A percentile compares a stretch with the other conserved stretches of the same genome.
Conservation (phyloP, 1,284 basidiomycete species). For the Irpex sp. region DNA sequence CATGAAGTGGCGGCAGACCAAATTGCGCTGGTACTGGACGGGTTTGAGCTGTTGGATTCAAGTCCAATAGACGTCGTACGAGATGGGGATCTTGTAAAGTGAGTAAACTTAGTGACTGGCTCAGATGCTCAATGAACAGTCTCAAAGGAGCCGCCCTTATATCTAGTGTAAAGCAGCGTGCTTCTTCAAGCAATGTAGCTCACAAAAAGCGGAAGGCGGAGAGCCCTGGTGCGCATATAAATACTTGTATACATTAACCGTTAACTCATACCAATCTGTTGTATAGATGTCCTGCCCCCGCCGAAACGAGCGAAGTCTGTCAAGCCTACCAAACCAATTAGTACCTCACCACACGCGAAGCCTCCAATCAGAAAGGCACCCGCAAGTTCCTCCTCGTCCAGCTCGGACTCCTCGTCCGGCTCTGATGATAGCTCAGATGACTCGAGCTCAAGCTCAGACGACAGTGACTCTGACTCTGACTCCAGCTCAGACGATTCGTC, state of each 20-base stretch:
- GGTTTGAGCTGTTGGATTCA: constrained; percentile 41
- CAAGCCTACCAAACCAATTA: no score
- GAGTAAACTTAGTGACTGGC: constrained; percentile 14
- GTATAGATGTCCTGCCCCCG: neutral
- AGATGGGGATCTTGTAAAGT: constrained; percentile 44
- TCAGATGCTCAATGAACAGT: constrained; percentile 15
- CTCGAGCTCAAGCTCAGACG: constrained; percentile 24
- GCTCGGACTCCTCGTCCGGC: neutral
- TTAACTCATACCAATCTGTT: neutral
- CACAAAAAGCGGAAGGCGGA: constrained; percentile 19
- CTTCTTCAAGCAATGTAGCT: neutral
- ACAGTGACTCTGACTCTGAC: constrained; percentile 14
- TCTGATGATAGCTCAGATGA: neutral
- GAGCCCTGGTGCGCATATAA: constrained; percentile 7
- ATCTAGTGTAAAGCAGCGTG: constrained; percentile 18
- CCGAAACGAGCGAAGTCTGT: neutral
- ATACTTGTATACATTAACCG: neutral
- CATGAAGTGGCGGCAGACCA: constrained; percentile 17
- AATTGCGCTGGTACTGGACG: constrained; percentile 37
- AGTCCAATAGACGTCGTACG: constrained; percentile 35
- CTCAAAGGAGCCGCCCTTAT: constrained; percentile 17
- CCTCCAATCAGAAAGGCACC: no score
- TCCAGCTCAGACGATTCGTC: constrained; percentile 11
- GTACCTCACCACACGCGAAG: no score
- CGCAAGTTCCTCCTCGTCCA: neutral